Conservation (phyloP, 2,329 filamentous ascomycete species). For the Pyrenochaeta sp. region DNA sequence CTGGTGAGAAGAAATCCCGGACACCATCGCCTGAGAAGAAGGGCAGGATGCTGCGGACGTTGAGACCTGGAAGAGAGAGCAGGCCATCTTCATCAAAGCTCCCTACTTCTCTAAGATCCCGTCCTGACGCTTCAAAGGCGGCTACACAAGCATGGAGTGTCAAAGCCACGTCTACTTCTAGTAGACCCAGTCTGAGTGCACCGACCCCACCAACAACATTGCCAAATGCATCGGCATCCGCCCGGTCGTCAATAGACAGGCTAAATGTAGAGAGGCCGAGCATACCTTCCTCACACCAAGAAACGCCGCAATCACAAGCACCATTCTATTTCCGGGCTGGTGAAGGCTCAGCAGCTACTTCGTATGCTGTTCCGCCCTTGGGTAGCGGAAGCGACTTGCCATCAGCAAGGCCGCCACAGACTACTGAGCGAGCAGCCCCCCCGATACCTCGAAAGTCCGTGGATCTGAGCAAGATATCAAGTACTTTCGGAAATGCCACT, state of each 20-base stretch:
- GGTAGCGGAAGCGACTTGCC: constrained; percentile 20
- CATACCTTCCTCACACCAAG: constrained; percentile 15
- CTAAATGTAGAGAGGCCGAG: constrained; percentile 30
- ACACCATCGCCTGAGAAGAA: constrained; percentile 71
- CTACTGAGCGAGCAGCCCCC: constrained; percentile 17
- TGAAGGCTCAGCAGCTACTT: constrained; percentile 21
- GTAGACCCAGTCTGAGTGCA: constrained; percentile 19
- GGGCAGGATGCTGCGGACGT: constrained; percentile 64
- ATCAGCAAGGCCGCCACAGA: constrained; percentile 10
- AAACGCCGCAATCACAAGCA: constrained; percentile 20
- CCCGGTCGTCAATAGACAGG: constrained; percentile 42
- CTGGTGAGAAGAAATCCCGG: constrained; percentile 58
- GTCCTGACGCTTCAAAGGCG: constrained; percentile 67
- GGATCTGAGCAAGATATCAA: constrained; percentile 15
- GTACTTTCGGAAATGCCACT: constrained; percentile 15
- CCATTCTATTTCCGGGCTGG: constrained; percentile 37
- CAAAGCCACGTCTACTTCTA: constrained; percentile 32
- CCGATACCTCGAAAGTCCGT: constrained; percentile 33
- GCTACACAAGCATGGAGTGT: constrained; percentile 69
- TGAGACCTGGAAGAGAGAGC: constrained; percentile 57
- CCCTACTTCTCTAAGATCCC: constrained; percentile 53
- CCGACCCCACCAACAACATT: constrained; percentile 26
- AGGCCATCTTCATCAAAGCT: constrained; percentile 58
- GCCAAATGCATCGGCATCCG: constrained; percentile 29
- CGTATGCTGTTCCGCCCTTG: constrained; percentile 24